Conservation (phyloP, 148 eudicot genomes). For the Rhododendron henanense region DNA sequence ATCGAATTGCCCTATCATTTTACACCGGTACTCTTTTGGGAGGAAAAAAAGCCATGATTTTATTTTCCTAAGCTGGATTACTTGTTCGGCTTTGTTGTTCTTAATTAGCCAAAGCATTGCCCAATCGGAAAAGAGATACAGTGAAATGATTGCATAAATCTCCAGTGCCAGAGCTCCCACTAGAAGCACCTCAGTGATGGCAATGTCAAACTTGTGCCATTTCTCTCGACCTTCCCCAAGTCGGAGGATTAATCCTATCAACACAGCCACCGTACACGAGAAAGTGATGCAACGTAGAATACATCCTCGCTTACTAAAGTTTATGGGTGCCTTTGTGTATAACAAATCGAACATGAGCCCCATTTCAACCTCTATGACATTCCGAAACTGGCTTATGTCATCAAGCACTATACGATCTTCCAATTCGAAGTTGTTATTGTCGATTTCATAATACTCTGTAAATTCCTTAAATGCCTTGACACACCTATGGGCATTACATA, state of each 20-base stretch:
- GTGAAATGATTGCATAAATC: neutral
- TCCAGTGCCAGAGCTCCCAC: neutral
- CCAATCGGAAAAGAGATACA: too few species aligned
- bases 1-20: neutral
- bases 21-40: neutral
- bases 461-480: neutral
- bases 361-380: neutral
- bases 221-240: neutral
- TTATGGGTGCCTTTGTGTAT: neutral
- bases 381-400: neutral
- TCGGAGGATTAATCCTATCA: neutral
- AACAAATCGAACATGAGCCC: neutral
- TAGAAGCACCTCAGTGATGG: neutral
- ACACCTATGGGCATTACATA: neutral
- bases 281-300: neutral
- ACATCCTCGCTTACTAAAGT: neutral
- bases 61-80: neutral
- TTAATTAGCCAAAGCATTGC: neutral
- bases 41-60: neutral
- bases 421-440: too few species aligned
- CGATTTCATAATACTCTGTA: neutral
- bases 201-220: neutral
- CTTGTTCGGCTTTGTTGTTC: neutral
- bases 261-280: neutral
- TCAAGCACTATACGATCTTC: accelerated